phyloP scores from a whole-genome alignment of 83 land plant genomes.

The Picea abies region DNA sequence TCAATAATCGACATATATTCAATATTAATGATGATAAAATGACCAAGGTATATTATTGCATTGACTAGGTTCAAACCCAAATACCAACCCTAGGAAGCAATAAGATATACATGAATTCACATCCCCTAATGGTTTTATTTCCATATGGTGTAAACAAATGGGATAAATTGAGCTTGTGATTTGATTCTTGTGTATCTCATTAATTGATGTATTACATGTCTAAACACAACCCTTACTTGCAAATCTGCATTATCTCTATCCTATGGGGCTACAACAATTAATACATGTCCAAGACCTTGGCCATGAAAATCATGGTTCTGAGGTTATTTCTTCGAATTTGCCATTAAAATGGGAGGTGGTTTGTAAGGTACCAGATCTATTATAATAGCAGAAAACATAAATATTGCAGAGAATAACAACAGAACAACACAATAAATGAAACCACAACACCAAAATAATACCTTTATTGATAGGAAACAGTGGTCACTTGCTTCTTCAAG shows the following conservation, averaged over 20 bases:
- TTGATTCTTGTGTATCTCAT: slow-evolving; percentile 66
- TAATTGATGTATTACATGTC: slow-evolving; percentile 53
- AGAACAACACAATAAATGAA: no score
- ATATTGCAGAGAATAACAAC: no score
- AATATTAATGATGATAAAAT: slow-evolving; percentile 12
- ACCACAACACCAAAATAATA: no score
- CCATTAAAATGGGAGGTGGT: no score
- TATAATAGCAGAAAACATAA: no score
- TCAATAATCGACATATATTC: slow-evolving; percentile 44
- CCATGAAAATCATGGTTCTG: no score
- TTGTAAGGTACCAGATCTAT: no score
- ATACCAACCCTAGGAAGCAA: slow-evolving; percentile 83
- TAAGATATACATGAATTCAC: slow-evolving; percentile 72
- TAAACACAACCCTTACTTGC: slow-evolving; percentile 82
- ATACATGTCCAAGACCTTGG: no score
- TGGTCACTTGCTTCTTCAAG: no score
- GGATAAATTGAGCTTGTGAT: slow-evolving; percentile 93
- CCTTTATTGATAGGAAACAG: no score
- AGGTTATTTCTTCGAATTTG: no score
- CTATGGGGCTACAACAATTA: slow-evolving; percentile 29
- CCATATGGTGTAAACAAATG: slow-evolving; percentile 79
- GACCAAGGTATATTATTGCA: slow-evolving; percentile 46
- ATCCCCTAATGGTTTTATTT: slow-evolving; percentile 67
- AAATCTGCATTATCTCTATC: slow-evolving; percentile 33
- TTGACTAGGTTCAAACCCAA: slow-evolving; percentile 84